Conservation (phyloP, 179 eudicot species). For the Beta macrorhiza region DNA sequence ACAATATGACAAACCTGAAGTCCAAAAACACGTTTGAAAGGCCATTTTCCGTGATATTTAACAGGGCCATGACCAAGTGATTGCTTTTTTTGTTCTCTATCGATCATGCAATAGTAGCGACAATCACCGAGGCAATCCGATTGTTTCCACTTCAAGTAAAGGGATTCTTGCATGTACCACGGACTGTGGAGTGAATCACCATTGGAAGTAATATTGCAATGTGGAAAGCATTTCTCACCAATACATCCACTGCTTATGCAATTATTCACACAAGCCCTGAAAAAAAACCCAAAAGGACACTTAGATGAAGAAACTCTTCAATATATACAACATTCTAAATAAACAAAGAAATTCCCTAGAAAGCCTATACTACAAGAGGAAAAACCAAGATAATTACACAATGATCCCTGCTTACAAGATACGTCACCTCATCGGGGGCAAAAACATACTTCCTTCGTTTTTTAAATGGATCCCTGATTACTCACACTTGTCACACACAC, state of each 20-base stretch:
- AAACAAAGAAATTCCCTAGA: background rate
- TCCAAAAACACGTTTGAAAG: slow-evolving; percentile 67
- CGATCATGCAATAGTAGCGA: slow-evolving; percentile 75
- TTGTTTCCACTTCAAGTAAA: slow-evolving; percentile 58
- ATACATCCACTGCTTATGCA: slow-evolving; percentile 66
- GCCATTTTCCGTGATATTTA: slow-evolving; percentile 96
- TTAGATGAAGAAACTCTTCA: background rate
- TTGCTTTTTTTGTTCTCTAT: slow-evolving; percentile 62
- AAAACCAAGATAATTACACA: background rate
- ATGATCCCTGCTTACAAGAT: background rate
- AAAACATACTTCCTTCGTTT: background rate
- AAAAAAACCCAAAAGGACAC: slow-evolving; percentile 19
- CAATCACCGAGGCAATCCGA: slow-evolving; percentile 74
- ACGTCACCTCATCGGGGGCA: background rate
- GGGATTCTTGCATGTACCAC: slow-evolving; percentile 63
- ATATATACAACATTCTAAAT: background rate
- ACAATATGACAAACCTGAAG: slow-evolving; percentile 60
- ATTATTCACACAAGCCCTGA: slow-evolving; percentile 60
- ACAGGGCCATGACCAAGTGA: slow-evolving; percentile 58
- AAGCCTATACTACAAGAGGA: background rate
- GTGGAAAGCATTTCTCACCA: slow-evolving; percentile 56
- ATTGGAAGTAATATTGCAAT: slow-evolving; percentile 51
- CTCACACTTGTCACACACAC: no score
- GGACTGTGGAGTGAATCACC: slow-evolving; percentile 43
- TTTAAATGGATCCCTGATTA: no score